Conservation (phyloP, 352 stramenopile species). For the Stephanocyclus meneghinianus region DNA sequence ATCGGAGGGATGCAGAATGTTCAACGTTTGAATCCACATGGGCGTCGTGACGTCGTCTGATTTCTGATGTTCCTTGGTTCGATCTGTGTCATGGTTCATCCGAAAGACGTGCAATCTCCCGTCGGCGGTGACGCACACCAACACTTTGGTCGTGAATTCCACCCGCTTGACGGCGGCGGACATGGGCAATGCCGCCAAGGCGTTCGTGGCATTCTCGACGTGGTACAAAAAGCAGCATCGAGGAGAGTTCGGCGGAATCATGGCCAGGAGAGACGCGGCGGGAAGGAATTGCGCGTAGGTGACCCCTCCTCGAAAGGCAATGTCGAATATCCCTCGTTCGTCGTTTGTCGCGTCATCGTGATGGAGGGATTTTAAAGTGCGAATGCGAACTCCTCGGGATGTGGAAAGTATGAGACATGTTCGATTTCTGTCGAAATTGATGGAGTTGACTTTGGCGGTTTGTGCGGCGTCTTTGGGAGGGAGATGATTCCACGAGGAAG, state of each 20-base stretch:
- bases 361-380: constrained; percentile 37
- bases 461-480: constrained; percentile 9
- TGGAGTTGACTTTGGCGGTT: constrained; percentile 36
- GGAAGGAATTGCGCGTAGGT: constrained; percentile 45
- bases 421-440: constrained; percentile 52
- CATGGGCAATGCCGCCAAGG: constrained; percentile 36
- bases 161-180: constrained; percentile 46
- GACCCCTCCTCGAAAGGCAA: constrained; percentile 22
- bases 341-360: constrained; percentile 10
- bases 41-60: background rate
- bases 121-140: constrained; percentile 47
- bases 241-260: constrained; percentile 37
- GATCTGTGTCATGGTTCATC: constrained; percentile 6
- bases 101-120: constrained; percentile 49
- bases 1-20: constrained; percentile 50
- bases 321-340: constrained; percentile 18
- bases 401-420: constrained; percentile 47
- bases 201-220: constrained; percentile 27
- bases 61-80: no score
- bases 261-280: constrained; percentile 24
- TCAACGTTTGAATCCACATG: constrained; percentile 39
- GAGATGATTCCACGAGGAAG: constrained; percentile 32
- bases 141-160: constrained; percentile 39
- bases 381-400: constrained; percentile 43
- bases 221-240: constrained; percentile 49